These are phyloP conservation scores for Nakazawaea populi DNA, from an alignment of 805 yeast genomes.

Conservation along the genomic window DNA sequence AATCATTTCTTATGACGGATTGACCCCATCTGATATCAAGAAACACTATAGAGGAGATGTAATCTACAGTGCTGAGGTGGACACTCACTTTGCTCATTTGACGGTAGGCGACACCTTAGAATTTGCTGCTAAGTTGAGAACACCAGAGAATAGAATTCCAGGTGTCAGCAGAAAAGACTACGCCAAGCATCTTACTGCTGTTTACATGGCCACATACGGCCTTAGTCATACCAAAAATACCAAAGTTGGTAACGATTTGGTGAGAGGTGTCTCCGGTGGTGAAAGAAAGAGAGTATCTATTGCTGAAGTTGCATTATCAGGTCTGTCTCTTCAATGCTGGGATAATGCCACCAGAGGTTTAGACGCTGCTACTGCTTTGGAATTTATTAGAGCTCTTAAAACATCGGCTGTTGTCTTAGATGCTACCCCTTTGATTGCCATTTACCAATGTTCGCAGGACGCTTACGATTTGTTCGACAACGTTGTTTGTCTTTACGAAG, in stretches of 20 bases:
- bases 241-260: slow-evolving; percentile 56
- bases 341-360: slow-evolving; percentile 70
- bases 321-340: slow-evolving; percentile 52
- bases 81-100: slow-evolving; percentile 61
- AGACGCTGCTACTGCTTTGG: slow-evolving; percentile 66
- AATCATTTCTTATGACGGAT: slow-evolving; percentile 45
- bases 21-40: slow-evolving; percentile 42
- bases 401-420: slow-evolving; percentile 45
- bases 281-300: slow-evolving; percentile 62
- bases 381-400: slow-evolving; percentile 53
- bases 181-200: slow-evolving; percentile 48
- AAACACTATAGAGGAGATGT: slow-evolving; percentile 62
- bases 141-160: slow-evolving; percentile 56
- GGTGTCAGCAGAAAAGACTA: slow-evolving; percentile 51
- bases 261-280: slow-evolving; percentile 66
- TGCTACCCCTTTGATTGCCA: slow-evolving; percentile 47
- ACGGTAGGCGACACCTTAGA: slow-evolving; percentile 61
- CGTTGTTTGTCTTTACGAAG: slow-evolving; percentile 35
- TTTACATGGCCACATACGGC: slow-evolving; percentile 47
- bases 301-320: slow-evolving; percentile 45
- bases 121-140: slow-evolving; percentile 55
- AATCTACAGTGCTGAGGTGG: slow-evolving; percentile 68
- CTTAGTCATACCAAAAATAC: slow-evolving; percentile 30
- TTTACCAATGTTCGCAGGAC: slow-evolving; percentile 38
- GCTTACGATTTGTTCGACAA: slow-evolving; percentile 39